These are phyloP conservation scores for Prunus mongolica DNA, from an alignment of 306 rosid species.

Conservation along the genomic window DNA sequence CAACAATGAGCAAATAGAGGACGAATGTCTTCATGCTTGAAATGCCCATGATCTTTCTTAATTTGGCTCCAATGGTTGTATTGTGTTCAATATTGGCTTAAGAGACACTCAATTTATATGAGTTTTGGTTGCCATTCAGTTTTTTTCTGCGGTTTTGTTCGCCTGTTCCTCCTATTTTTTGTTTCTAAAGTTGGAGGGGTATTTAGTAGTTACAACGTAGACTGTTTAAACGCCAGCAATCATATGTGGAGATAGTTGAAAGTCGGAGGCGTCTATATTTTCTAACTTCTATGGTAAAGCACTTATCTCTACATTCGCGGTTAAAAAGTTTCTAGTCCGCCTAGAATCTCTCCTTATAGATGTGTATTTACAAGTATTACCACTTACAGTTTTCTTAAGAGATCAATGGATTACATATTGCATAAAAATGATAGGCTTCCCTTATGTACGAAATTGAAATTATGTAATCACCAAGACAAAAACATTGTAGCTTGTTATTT, in stretches of 20 bases:
- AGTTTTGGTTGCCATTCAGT: background rate
- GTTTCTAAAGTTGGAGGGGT: background rate
- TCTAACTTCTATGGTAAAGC: background rate
- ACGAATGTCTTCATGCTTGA: constrained; percentile 12
- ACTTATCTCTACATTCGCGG: background rate
- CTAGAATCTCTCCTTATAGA: too few relatives aligned
- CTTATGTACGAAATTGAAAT: too few relatives aligned
- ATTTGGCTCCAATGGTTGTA: too few relatives aligned
- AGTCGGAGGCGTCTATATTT: background rate
- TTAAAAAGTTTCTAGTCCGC: too few relatives aligned
- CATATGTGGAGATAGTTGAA: background rate
- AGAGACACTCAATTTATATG: background rate
- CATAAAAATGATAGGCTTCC: too few relatives aligned
- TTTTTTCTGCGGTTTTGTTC: background rate
- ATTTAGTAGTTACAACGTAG: background rate
- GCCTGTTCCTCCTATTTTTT: background rate
- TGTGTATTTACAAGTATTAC: too few relatives aligned
- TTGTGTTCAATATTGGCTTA: background rate
- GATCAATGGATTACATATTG: too few relatives aligned
- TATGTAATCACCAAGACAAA: too few relatives aligned
- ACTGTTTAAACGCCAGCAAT: background rate
- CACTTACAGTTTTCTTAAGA: too few relatives aligned
- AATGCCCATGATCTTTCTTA: background rate
- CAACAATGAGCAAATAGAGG: constrained; percentile 7
- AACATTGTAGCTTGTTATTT: too few relatives aligned